Evolutionary conservation across 2,329 filamentous ascomycete genomes (phyloP), one percentile per base, ranked within the genome.

Genomic region (Gaeumannomyces sp.): DNA sequence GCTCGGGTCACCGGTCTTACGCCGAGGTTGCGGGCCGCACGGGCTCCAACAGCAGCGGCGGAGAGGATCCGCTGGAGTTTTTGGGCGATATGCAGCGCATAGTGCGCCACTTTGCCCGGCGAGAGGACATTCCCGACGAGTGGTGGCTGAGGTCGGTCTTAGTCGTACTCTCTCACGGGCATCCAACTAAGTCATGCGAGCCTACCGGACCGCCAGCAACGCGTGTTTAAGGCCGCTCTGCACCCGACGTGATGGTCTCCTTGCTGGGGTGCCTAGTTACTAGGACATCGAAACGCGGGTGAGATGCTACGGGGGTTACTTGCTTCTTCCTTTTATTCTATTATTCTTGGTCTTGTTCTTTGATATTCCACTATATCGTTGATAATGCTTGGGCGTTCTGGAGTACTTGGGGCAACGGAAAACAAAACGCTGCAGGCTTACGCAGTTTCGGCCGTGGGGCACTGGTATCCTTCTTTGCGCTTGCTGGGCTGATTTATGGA

Each of bases 91-190:
- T 93, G 83, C 88, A 91, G 69, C 82, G 83, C 62, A 89, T 96
- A 60, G 81, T 95, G 50, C 86, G 89, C 69, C 83, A 86, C 59
- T 81, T 96, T 64, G 86, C 88, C 45, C 82, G 85, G 25, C 81
- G 90, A 29, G 85, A 91, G 71, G 90, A 93, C 70, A 89, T 95
- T 64, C 89, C 91, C 0, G 91, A 95, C 67, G 88, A 92, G 68
- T 93, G 89, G 87, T 96, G 92, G 85, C 85, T 66, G 83, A 85
- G 71, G 88, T 83, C 66, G 89, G 89, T 58, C 81, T 91, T 68
- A 87, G 81, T 71, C 84, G 87, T 68, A 88, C 81, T 19, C 76
- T 86, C 64, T 75, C 78, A 25, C 77, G 75, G 50, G 75, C 76
- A 16, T 71, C 70, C 35, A 59, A 45, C 57, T 64, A 60, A 16